Base-by-base conservation (phyloP, 305 asterid species). In the Euphrasia arctica region DNA sequence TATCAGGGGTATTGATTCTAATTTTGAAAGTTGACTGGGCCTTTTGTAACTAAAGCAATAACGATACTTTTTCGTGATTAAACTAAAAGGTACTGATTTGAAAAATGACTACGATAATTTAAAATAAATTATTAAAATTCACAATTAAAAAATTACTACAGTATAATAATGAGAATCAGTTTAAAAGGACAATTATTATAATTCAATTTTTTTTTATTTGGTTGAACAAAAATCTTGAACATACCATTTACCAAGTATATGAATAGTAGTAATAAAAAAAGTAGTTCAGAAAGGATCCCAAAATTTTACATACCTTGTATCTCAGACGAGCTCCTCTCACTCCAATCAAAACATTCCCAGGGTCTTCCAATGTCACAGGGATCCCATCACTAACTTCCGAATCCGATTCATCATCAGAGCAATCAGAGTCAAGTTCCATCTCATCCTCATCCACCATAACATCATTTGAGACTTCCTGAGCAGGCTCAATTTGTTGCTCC, bases 361-460 rank as follows among this genome's bases (percentile, higher is more conserved):
- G 60, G 72, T 81, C 82, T 70, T 78, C 88, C 67, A 47, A 55
- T 60, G 68, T 84, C 55, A 57, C 47, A 13, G 67, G 59, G 63
- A 75, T 48, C 29, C 72, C 62, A 60, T 43, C 79, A 54, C 77
- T 67, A 63, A 67, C 74, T 72, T 82, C 93, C 1, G 68, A 64
- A 75, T 78, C 89, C 13, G 84, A 76, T 70, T 90, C 93, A 45
- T 75, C 78, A 9, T 83, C 90, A 50, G 87, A 81, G 58, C 77
- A 89, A 68, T 85, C 96, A 4, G 78, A 81, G 68, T 90, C 95
- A 66, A 63, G 45, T 73, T 78, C 77, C 92, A 88, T 86, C 72
- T 84, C 85, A 48, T 86, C 95, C 55, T 77, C 80, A 13, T 83
- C 63, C 41, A 82, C 72, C 59, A 58, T 66, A 32, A 66, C 73